Evolutionary conservation across 176 grass and related monocot genomes (phyloP).

Genomic region (Oropetium thomaeum): DNA sequence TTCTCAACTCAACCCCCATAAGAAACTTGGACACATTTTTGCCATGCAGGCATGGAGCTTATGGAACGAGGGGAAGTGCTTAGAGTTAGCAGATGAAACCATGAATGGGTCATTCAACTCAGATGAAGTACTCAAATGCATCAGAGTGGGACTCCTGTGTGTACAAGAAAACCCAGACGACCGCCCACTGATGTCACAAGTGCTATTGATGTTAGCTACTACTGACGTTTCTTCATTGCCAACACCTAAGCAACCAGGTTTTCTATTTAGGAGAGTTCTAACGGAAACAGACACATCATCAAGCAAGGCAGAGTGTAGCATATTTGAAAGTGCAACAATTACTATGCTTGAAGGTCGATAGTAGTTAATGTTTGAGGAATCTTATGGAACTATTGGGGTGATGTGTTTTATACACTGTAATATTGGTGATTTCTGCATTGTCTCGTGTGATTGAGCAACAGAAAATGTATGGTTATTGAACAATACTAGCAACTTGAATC

Average conservation of each 20-base stretch:
- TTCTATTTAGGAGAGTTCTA: slow-evolving; percentile 44
- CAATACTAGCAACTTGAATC: slow-evolving; percentile 12
- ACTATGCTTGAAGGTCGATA: slow-evolving; percentile 61
- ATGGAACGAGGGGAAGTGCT: slow-evolving; percentile 55
- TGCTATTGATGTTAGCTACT: slow-evolving; percentile 52
- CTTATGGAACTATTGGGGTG: background rate
- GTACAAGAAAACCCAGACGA: slow-evolving; percentile 68
- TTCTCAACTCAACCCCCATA: background rate
- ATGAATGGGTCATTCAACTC: slow-evolving; percentile 47
- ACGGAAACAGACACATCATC: slow-evolving; percentile 46
- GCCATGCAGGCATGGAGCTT: slow-evolving; percentile 50
- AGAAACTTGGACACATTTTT: background rate
- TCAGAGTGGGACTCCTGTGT: slow-evolving; percentile 49
- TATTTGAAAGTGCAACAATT: slow-evolving; percentile 33
- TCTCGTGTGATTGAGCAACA: slow-evolving; percentile 9
- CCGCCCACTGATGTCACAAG: slow-evolving; percentile 58
- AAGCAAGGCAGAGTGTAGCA: slow-evolving; percentile 45
- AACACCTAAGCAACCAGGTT: slow-evolving; percentile 62
- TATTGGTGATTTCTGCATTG: background rate
- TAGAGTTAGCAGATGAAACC: slow-evolving; percentile 53
- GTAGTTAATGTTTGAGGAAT: background rate
- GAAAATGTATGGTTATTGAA: slow-evolving; percentile 12
- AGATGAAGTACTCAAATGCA: slow-evolving; percentile 47
- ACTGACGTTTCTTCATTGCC: slow-evolving; percentile 40
- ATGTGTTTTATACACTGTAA: slow-evolving; percentile 23